Percentiles rank a stretch among this genome's conserved stretches.
Evolutionary conservation across 2,329 filamentous ascomycete species (phyloP).

Genomic region (Chaetomium sp.): DNA sequence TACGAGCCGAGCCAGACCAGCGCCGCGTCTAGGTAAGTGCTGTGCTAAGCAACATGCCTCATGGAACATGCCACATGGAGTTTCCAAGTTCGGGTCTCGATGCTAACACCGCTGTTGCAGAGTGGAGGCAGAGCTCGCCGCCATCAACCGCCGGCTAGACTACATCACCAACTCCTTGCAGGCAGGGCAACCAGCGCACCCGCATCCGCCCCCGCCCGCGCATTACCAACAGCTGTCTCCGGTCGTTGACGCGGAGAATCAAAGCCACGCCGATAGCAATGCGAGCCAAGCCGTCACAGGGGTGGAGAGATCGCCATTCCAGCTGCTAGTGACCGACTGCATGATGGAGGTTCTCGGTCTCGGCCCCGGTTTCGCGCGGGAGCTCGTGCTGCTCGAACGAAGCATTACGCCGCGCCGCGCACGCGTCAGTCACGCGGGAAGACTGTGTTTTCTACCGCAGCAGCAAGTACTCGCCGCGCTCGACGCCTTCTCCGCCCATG

Average conservation of each 20-base stretch:
- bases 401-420: background rate
- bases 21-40: conserved; percentile 6
- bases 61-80: too few relatives aligned
- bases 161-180: conserved; percentile 7
- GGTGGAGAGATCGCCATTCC: conserved; percentile 4
- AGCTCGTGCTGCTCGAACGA: conserved; percentile 1
- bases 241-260: conserved; percentile 1
- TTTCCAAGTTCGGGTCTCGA: too few relatives aligned
- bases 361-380: background rate
- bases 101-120: conserved; percentile 1
- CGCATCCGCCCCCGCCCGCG: background rate
- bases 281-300: background rate
- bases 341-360: conserved; percentile 7
- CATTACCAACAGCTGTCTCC: background rate
- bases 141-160: conserved; percentile 11
- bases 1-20: conserved; percentile 8
- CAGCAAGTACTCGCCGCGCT: conserved; percentile 3
- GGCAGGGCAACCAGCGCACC: background rate
- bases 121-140: conserved; percentile 10
- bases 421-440: background rate
- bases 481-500: conserved; percentile 1
- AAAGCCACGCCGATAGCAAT: conserved; percentile 1
- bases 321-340: conserved; percentile 4
- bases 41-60: background rate
- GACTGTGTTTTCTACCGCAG: conserved; percentile 1